Evolutionary conservation across 495 filamentous ascomycete species (phyloP), one percentile per base, ranked within the genome.

Genomic region (Penicillium diatomitis): DNA sequence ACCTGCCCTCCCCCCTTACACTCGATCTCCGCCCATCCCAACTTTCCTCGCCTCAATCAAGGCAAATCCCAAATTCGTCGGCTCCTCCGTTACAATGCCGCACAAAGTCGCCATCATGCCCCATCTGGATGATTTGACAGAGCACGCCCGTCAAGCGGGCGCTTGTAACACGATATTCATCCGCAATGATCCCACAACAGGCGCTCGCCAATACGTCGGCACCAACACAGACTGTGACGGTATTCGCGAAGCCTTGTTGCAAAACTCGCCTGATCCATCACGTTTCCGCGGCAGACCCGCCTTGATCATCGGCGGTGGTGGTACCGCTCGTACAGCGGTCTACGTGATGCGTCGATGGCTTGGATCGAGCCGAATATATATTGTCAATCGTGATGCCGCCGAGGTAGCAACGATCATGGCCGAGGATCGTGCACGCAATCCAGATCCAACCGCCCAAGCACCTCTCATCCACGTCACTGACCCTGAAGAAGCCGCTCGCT

Each of bases 151-250:
- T 9, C 80, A 79, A 41, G 81, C 87, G 9, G 84, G 84, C 43
- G 83, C 84, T 48, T 79, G 79, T 65, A 88, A 89, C 71, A 89
- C 85, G 6, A 74, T 89, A 42, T 89, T 84, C 71, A 55, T 81
- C 32, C 71, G 76, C 32, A 62, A 65, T 36, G 69, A 71, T 41
- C 54, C 60, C 6, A 48, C 50, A 2, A 60, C 61, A 32, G 70
- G 72, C 36, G 61, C 65, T 2, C 65, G 65, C 33, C 52, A 68
- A 32, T 78, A 78, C 53, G 73, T 81, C 53, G 85, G 84, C 28
- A 84, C 85, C 37, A 88, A 89, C 70, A 88, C 85, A 20, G 85
- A 89, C 63, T 84, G 81, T 46, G 77, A 85, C 51, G 85, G 85
- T 11, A 79, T 88, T 49, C 78, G 82, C 29, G 80, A 87, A 53